Evolutionary conservation across 2,329 filamentous ascomycete genomes (phyloP).

Genomic region (Hypomyces rosellus): DNA sequence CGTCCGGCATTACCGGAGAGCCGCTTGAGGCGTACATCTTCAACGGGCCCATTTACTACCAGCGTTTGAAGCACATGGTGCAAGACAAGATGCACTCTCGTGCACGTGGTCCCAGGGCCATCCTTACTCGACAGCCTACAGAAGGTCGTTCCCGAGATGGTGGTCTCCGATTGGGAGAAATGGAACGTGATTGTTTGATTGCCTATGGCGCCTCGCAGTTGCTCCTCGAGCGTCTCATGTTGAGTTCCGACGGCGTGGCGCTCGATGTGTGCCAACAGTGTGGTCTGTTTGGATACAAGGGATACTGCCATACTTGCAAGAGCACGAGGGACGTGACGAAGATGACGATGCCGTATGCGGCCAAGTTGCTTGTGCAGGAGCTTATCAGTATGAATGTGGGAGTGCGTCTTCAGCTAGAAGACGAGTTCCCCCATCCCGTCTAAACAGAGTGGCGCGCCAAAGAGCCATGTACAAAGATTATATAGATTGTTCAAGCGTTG

Average conservation of each 20-base stretch:
- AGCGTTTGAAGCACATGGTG: slow-evolving; percentile 99
- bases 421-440: slow-evolving; percentile 75
- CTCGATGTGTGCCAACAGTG: slow-evolving; percentile 93
- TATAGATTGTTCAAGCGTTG: too few species aligned
- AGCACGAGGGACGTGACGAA: slow-evolving; percentile 76
- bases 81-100: slow-evolving; percentile 99
- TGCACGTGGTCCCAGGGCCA: slow-evolving; percentile 80
- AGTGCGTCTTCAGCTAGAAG: slow-evolving; percentile 80
- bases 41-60: slow-evolving; percentile 98
- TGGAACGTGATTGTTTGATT: slow-evolving; percentile 98
- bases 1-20: slow-evolving; percentile 90
- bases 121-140: slow-evolving; percentile 90
- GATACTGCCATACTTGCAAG: slow-evolving; percentile 91
- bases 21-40: slow-evolving; percentile 93
- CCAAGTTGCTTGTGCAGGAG: slow-evolving; percentile 93
- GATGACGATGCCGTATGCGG: slow-evolving; percentile 97
- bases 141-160: slow-evolving; percentile 91
- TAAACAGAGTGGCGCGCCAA: slow-evolving; percentile 14
- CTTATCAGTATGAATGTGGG: slow-evolving; percentile 98
- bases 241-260: slow-evolving; percentile 81
- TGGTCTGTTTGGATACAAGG: slow-evolving; percentile 90
- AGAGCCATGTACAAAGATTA: too few species aligned
- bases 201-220: slow-evolving; percentile 94
- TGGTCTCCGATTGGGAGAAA: slow-evolving; percentile 89
- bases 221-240: slow-evolving; percentile 87